Conservation (phyloP, 441 rosid genomes). For the Melastoma candidum region DNA sequence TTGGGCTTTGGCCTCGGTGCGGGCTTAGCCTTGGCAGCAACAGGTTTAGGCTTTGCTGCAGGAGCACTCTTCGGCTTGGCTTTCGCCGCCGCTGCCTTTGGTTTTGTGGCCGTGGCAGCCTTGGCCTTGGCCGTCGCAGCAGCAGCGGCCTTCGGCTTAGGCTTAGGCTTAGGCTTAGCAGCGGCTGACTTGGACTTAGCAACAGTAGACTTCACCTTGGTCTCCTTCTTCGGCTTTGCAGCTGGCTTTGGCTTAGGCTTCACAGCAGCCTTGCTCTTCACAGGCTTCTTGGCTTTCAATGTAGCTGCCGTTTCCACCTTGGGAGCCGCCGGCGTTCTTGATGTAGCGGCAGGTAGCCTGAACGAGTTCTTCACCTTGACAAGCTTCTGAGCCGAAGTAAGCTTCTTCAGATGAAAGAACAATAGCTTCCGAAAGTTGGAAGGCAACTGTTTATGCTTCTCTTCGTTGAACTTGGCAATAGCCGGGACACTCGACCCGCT, state of each 20-base stretch:
- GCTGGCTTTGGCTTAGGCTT: conserved; percentile 25
- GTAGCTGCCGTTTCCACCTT: not conserved
- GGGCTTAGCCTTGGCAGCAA: conserved; percentile 2
- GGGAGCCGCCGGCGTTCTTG: too few relatives aligned
- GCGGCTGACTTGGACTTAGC: too few relatives aligned
- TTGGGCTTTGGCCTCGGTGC: conserved; percentile 29
- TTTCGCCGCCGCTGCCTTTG: conserved; percentile 16
- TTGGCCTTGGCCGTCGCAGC: conserved; percentile 12
- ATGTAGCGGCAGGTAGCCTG: not conserved
- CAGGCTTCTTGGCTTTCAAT: conserved; percentile 21
- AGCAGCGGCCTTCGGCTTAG: conserved; percentile 22
- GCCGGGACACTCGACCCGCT: conserved; percentile 90
- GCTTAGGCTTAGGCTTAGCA: conserved; percentile 20
- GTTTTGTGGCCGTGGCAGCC: conserved; percentile 25
- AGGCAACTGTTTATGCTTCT: conserved; percentile 66
- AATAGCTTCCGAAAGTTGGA: conserved; percentile 55
- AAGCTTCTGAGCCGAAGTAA: conserved; percentile 55
- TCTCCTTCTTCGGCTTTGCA: conserved; percentile 27
- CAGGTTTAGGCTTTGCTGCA: conserved; percentile 15
- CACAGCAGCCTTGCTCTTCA: not conserved
- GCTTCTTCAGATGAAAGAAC: conserved; percentile 54
- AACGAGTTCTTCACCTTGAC: conserved; percentile 56
- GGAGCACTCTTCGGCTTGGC: not conserved
- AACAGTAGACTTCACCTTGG: conserved; percentile 20
- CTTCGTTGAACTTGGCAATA: conserved; percentile 70